Evolutionary conservation across 805 yeast species (phyloP).

Genomic region (Hanseniaspora nectarophila): DNA sequence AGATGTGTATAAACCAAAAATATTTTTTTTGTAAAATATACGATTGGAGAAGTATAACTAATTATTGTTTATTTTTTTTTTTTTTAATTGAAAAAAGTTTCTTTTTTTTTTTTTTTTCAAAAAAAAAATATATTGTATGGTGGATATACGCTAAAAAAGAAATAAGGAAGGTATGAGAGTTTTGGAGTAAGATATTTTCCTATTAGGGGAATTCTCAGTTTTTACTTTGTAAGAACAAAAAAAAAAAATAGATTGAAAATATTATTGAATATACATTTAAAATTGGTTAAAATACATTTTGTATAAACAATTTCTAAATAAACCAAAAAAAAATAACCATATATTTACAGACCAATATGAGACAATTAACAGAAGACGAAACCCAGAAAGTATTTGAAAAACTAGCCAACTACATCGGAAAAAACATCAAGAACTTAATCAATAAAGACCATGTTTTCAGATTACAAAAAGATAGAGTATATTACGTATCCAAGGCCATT

Average conservation of each 20-base stretch:
- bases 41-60: not conserved
- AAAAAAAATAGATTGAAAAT: no score
- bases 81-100: not conserved
- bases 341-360: constrained; percentile 39
- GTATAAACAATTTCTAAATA: no score
- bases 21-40: not conserved
- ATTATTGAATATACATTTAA: no score
- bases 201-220: not conserved
- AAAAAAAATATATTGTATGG: no score
- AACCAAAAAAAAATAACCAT: not conserved
- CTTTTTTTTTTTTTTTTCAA: not conserved
- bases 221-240: no score
- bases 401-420: constrained; percentile 91
- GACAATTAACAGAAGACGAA: constrained; percentile 93
- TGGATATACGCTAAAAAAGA: no score
- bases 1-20: no score
- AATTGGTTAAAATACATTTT: no score
- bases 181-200: not conserved
- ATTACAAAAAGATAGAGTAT: constrained; percentile 90
- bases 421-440: constrained; percentile 78
- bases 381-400: constrained; percentile 93
- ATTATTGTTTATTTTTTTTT: not conserved
- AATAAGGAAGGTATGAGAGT: no score
- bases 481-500: constrained; percentile 72
- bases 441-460: constrained; percentile 87